Evolutionary conservation across 192 early-diverging fungal species (phyloP).

Genomic region (Umbelopsis vinacea): DNA sequence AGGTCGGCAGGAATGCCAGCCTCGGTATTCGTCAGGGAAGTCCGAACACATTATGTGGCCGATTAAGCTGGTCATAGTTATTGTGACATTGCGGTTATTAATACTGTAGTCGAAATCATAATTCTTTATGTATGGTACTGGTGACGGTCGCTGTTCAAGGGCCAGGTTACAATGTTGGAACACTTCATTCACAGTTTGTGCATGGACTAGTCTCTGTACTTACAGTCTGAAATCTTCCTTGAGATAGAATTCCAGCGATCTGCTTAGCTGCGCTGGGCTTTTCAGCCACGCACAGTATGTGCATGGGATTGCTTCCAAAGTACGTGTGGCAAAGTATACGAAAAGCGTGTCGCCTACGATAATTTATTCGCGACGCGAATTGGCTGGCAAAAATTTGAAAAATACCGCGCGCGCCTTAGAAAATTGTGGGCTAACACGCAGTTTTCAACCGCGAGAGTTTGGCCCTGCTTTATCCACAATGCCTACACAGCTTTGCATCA

Average conservation of each 20-base stretch:
- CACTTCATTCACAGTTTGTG: not conserved
- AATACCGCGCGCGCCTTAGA: no score
- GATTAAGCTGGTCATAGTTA: slow-evolving; percentile 82
- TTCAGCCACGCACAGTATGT: slow-evolving; percentile 94
- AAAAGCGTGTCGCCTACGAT: not conserved
- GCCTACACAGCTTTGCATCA: no score
- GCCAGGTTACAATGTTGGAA: not conserved
- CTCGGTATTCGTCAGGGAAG: slow-evolving; percentile 63
- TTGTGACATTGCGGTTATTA: slow-evolving; percentile 53
- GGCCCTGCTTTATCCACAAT: no score
- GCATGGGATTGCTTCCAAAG: slow-evolving; percentile 49
- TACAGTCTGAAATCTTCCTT: slow-evolving; percentile 47
- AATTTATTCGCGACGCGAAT: not conserved
- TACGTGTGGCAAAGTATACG: not conserved
- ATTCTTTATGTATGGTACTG: slow-evolving; percentile 76
- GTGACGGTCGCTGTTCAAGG: slow-evolving; percentile 41
- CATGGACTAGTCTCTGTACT: not conserved
- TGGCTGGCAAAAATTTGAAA: not conserved
- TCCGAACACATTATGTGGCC: slow-evolving; percentile 79
- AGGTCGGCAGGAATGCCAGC: slow-evolving; percentile 69
- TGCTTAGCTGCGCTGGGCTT: slow-evolving; percentile 89
- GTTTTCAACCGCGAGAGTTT: no score
- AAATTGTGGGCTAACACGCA: no score
- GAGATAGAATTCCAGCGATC: slow-evolving; percentile 77
- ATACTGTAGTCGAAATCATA: slow-evolving; percentile 75